phyloP scores from a whole-genome alignment of 2,329 filamentous ascomycete genomes.

The Diaporthe vexans region DNA sequence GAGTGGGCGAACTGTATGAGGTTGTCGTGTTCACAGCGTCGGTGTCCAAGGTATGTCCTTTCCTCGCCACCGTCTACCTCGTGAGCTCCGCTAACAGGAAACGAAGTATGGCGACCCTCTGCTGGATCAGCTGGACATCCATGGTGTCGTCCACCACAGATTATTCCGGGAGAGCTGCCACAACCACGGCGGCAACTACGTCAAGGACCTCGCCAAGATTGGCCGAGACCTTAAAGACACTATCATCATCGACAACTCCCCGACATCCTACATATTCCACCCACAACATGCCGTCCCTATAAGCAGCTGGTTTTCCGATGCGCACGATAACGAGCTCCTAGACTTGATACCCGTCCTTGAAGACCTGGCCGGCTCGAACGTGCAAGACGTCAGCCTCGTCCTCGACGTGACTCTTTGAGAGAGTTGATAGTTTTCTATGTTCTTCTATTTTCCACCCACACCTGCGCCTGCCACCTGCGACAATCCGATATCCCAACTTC shows the following conservation, averaged over 20 bases:
- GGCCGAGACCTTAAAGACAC: constrained; percentile 96
- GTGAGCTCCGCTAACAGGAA: constrained; percentile 38
- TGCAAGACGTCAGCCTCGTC: constrained; percentile 96
- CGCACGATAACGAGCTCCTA: constrained; percentile 97
- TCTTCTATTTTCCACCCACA: constrained; percentile 43
- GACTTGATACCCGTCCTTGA: constrained; percentile 98
- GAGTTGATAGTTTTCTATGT: constrained; percentile 51
- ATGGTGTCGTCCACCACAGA: constrained; percentile 94
- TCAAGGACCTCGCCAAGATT: constrained; percentile 98
- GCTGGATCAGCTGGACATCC: constrained; percentile 96
- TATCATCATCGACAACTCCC: constrained; percentile 99
- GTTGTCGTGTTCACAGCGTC: constrained; percentile 99
- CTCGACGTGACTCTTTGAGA: constrained; percentile 87
- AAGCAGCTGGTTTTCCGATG: constrained; percentile 99
- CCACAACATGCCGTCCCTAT: constrained; percentile 98
- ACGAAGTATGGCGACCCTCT: constrained; percentile 92
- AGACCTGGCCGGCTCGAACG: constrained; percentile 89
- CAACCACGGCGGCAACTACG: constrained; percentile 99
- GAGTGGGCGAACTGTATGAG: constrained; percentile 96
- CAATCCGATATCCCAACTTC: constrained; percentile 41
- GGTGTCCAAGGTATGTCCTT: constrained; percentile 86
- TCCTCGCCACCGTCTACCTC: neutral
- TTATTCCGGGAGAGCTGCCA: constrained; percentile 99
- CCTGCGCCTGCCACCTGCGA: constrained; percentile 34
- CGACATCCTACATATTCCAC: constrained; percentile 99